phyloP scores from a whole-genome alignment of 2,329 filamentous ascomycete genomes.

The Neonectria hederae region DNA sequence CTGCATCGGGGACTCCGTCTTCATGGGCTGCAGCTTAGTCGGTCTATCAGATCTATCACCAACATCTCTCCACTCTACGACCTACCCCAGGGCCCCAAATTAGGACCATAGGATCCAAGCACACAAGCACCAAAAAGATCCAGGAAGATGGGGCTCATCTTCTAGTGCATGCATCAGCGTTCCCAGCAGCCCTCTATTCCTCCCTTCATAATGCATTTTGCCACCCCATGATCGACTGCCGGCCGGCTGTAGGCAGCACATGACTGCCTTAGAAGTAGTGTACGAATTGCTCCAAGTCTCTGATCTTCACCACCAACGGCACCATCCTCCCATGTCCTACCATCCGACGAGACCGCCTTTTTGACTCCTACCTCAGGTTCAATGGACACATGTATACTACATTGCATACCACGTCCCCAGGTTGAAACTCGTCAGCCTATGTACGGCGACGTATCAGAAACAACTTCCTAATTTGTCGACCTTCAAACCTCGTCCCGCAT shows the following conservation, averaged over 20 bases:
- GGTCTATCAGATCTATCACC: conserved; percentile 18
- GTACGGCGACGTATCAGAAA: conserved; percentile 8
- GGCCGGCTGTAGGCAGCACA: neutral
- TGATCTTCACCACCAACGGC: neutral
- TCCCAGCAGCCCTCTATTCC: neutral
- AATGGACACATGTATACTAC: neutral
- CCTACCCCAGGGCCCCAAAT: conserved; percentile 5
- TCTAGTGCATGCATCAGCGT: neutral
- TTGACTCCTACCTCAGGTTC: neutral
- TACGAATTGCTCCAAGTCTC: neutral
- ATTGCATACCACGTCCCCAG: neutral
- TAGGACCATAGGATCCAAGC: neutral
- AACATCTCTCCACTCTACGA: conserved; percentile 22
- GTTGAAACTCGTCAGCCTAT: neutral
- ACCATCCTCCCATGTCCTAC: neutral
- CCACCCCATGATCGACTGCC: conserved; percentile 12
- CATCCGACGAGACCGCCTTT: conserved; percentile 12
- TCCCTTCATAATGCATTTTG: conserved; percentile 1
- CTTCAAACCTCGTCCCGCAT: conserved; percentile 4
- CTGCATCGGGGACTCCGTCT: conserved; percentile 4
- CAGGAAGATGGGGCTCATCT: neutral
- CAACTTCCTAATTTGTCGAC: conserved; percentile 4
- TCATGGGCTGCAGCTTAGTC: conserved; percentile 1
- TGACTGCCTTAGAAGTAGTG: neutral
- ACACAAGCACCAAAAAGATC: too few species aligned